Evolutionary conservation across 345 rosid genomes (phyloP).

Genomic region (Syzygium aromaticum): DNA sequence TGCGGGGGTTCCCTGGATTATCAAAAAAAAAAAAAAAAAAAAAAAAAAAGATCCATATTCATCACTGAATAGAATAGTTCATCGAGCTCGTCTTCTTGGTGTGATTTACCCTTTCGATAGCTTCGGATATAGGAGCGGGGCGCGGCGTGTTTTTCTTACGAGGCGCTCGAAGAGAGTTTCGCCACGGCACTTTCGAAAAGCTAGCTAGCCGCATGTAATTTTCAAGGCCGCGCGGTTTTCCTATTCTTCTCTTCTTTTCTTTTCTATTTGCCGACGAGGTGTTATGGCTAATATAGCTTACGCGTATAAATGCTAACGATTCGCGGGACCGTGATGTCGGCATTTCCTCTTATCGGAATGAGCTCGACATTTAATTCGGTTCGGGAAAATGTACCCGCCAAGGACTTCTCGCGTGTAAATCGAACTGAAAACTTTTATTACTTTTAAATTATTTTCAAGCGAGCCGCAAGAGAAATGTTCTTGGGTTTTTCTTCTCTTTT

Average conservation of each 20-base stretch:
- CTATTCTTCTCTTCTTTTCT: background rate
- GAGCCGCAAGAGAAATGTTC: background rate
- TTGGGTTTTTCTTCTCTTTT: background rate
- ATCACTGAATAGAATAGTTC: background rate
- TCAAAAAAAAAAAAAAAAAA: no score
- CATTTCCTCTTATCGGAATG: background rate
- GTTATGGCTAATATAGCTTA: background rate
- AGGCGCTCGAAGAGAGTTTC: no score
- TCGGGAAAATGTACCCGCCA: no score
- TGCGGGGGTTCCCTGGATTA: no score
- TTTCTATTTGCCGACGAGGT: background rate
- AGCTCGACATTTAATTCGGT: background rate
- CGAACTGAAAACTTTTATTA: background rate
- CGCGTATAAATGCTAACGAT: background rate
- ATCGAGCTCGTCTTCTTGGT: background rate
- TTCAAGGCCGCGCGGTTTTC: rapidly evolving
- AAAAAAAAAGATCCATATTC: no score
- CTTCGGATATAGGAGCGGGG: no score
- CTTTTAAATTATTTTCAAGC: background rate
- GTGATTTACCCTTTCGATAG: background rate
- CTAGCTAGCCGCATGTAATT: no score
- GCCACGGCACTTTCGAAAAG: rapidly evolving
- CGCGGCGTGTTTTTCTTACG: no score
- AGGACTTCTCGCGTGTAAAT: background rate
- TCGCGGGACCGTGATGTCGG: background rate